Percentiles rank a stretch among this genome's conserved stretches.
Evolutionary conservation across 768 basidiomycete species (phyloP).

Genomic region (Lepiota venenata): DNA sequence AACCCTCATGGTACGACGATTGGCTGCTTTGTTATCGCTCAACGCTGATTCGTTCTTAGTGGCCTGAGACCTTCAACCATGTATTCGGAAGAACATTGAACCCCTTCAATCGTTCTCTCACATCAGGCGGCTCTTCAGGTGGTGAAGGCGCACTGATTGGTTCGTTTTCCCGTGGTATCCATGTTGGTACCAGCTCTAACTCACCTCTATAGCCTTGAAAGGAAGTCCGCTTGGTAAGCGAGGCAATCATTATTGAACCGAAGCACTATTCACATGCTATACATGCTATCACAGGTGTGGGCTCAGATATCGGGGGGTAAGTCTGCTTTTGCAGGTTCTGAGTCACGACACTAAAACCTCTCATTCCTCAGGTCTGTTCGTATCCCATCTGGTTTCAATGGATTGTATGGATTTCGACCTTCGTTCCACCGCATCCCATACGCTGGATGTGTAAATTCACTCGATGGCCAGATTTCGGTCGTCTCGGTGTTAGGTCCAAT

Average conservation of each 20-base stretch:
- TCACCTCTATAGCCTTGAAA: slow-evolving; percentile 29
- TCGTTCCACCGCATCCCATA: slow-evolving; percentile 72
- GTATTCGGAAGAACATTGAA: slow-evolving; percentile 79
- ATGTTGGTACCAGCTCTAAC: neutral
- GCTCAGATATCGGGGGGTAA: slow-evolving; percentile 81
- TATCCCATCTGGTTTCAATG: slow-evolving; percentile 65
- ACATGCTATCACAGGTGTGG: slow-evolving; percentile 52
- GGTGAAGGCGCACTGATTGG: slow-evolving; percentile 82
- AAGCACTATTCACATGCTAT: slow-evolving; percentile 19
- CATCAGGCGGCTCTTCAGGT: slow-evolving; percentile 79
- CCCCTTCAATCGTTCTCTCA: slow-evolving; percentile 69
- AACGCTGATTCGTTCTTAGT: slow-evolving; percentile 35
- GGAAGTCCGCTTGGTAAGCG: slow-evolving; percentile 40
- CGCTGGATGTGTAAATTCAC: slow-evolving; percentile 56
- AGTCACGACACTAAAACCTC: neutral
- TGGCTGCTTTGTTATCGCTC: neutral
- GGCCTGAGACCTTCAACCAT: slow-evolving; percentile 74
- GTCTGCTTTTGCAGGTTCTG: neutral
- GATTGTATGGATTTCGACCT: slow-evolving; percentile 69
- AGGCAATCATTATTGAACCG: neutral
- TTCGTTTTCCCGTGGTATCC: slow-evolving; percentile 15
- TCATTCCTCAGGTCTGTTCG: slow-evolving; percentile 55
- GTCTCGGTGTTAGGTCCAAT: slow-evolving; percentile 76
- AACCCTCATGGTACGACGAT: slow-evolving; percentile 58
- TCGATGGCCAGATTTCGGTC: slow-evolving; percentile 71